These are phyloP conservation scores for Dothideomycetes sp. DNA, from an alignment of 2,329 filamentous ascomycete species.

Conservation along the genomic window DNA sequence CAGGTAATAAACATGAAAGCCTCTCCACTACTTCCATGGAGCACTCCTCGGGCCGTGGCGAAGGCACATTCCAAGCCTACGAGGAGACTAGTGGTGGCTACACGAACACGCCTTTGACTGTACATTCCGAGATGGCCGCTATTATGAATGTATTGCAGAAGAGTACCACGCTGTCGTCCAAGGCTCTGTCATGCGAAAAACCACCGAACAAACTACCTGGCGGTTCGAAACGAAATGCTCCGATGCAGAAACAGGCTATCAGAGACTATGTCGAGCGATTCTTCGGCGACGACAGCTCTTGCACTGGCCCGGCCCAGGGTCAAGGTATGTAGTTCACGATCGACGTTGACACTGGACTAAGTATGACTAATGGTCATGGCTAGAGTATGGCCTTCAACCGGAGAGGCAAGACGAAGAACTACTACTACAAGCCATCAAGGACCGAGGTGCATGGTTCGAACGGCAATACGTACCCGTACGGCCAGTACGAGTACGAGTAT, in stretches of 20 bases:
- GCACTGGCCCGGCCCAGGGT: slow-evolving; percentile 25
- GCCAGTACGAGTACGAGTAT: too few relatives aligned
- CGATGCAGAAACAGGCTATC: slow-evolving; percentile 31
- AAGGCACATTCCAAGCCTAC: slow-evolving; percentile 22
- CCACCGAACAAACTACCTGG: slow-evolving; percentile 38
- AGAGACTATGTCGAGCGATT: slow-evolving; percentile 34
- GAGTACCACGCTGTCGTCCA: slow-evolving; percentile 32
- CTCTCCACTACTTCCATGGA: not conserved
- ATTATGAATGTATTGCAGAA: slow-evolving; percentile 39
- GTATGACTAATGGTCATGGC: too few relatives aligned
- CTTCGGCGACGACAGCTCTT: slow-evolving; percentile 25
- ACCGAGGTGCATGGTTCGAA: too few relatives aligned
- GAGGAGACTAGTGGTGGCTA: slow-evolving; percentile 20
- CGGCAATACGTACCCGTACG: too few relatives aligned
- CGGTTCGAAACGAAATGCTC: slow-evolving; percentile 37
- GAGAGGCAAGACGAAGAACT: not conserved
- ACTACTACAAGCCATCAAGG: not conserved
- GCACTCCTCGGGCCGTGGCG: not conserved
- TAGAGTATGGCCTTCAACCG: not conserved
- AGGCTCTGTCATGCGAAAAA: slow-evolving; percentile 36
- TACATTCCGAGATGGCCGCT: slow-evolving; percentile 48
- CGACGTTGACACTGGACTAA: not conserved
- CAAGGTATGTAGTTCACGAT: slow-evolving; percentile 15
- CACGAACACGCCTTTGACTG: slow-evolving; percentile 34
- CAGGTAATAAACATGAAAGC: not conserved